Base-by-base conservation (phyloP, 495 filamentous ascomycete species). In the Penicillium alfredii region DNA sequence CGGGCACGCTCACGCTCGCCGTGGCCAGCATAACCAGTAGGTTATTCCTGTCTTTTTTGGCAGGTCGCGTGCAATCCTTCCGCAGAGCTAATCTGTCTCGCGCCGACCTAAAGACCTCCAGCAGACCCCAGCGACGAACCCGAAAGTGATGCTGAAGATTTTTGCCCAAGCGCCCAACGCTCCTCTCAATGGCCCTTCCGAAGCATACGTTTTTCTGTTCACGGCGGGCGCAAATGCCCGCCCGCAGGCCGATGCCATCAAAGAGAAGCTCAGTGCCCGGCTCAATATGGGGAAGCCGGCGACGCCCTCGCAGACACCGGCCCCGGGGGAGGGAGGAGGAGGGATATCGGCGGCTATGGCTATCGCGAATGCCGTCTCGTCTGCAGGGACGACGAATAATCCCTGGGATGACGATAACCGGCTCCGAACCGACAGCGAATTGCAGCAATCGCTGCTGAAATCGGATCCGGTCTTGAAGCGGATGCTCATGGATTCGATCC, bases 71-170 rank as follows among this genome's bases (percentile, higher is more conserved):
- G 10, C 37, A 17, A 20, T 13, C n/a, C n/a, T n/a, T n/a, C n/a
- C n/a, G 11, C 14, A 20, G 35, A 10, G 11, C 36, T 25, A 42
- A 29, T 44, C 34, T 49, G 22, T 9, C n/a, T 25, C 24, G 22
- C 12, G n/a, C 35, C 24, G 28, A n/a, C 33, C 34, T 9, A 25
- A 25, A 71, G 66, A 97, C 66, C 73, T 98, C 24, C 88, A 97
- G 52, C 89, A 95, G 59, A 96, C 92, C 1, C 88, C 89, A 0
- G 84, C 81, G 28, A 79, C 66, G 6, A 76, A 71, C 11, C 64
- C 85, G 8, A 97, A 95, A 65, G 88, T 93, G 30, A 92, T 94
- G 74, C 73, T 95, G 26, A 92, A 88, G 58, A 76, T 97, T 33
- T 81, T 93, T 47, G 80, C 77, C 33, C 79, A 84, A 45, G 63